phyloP scores from a whole-genome alignment of 441 rosid genomes.

The Daphne laureola region DNA sequence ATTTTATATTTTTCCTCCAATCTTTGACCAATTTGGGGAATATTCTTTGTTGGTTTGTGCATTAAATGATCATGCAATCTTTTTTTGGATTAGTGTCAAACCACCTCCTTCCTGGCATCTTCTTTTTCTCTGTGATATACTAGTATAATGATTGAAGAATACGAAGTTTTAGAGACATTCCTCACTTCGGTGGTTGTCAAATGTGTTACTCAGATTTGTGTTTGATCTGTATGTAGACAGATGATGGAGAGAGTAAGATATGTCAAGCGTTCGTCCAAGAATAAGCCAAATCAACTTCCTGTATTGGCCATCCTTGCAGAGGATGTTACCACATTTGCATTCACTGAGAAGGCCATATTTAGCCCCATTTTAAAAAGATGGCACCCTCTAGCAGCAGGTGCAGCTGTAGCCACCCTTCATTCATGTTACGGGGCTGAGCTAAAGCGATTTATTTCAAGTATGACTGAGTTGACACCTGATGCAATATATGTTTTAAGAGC shows the following conservation, averaged over 20 bases:
- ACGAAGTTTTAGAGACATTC: neutral
- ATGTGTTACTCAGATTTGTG: slow-evolving; percentile 10
- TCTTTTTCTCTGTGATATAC: too few species aligned
- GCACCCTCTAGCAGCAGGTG: slow-evolving; percentile 74
- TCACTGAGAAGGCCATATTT: slow-evolving; percentile 57
- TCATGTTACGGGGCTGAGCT: slow-evolving; percentile 49
- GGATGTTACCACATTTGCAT: slow-evolving; percentile 48
- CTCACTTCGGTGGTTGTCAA: slow-evolving; percentile 3
- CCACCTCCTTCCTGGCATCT: too few species aligned
- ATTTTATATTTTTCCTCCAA: neutral
- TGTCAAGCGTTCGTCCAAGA: slow-evolving; percentile 28
- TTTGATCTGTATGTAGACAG: slow-evolving; percentile 29
- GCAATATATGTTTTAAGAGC: slow-evolving; percentile 56
- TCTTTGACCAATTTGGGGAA: neutral
- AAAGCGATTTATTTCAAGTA: slow-evolving; percentile 41
- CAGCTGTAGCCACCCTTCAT: slow-evolving; percentile 78
- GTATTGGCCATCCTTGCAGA: slow-evolving; percentile 54
- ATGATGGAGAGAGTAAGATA: slow-evolving; percentile 42
- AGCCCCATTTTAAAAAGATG: slow-evolving; percentile 63
- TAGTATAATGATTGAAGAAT: too few species aligned
- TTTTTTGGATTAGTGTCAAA: too few species aligned
- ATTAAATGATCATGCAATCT: too few species aligned
- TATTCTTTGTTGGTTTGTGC: neutral
- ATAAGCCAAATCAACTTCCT: slow-evolving; percentile 42
- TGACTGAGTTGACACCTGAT: slow-evolving; percentile 61